A percentile compares a stretch with the other conserved stretches of the same genome.
phyloP scores from a whole-genome alignment of 2,329 filamentous ascomycete genomes.

The Cadophora sp. region DNA sequence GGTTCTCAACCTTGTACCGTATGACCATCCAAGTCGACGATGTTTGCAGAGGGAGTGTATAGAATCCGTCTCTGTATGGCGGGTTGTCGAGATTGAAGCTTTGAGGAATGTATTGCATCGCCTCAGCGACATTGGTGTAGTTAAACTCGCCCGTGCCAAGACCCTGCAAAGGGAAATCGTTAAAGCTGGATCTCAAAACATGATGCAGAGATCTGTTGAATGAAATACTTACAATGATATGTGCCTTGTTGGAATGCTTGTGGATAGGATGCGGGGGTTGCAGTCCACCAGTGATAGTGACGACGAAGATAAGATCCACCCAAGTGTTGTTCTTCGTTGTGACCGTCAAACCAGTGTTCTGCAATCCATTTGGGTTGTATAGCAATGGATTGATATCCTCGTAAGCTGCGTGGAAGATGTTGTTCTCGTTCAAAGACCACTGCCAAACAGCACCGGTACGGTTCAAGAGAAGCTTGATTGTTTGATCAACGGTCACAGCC shows the following conservation, averaged over 20 bases:
- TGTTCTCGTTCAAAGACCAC: constrained; percentile 44
- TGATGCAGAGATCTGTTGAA: not conserved
- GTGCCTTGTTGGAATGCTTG: constrained; percentile 55
- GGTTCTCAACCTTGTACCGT: constrained; percentile 54
- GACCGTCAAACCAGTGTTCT: constrained; percentile 43
- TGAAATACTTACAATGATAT: constrained; percentile 45
- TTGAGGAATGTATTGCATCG: constrained; percentile 48
- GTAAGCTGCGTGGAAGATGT: constrained; percentile 39
- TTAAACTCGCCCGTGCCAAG: constrained; percentile 48
- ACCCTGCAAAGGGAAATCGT: constrained; percentile 37
- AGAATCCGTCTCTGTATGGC: constrained; percentile 50
- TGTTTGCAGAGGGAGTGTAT: constrained; percentile 39
- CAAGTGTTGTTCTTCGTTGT: constrained; percentile 48
- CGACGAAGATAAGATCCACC: constrained; percentile 49
- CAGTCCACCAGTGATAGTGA: constrained; percentile 36
- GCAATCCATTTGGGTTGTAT: constrained; percentile 41
- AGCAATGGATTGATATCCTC: constrained; percentile 47
- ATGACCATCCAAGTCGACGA: constrained; percentile 51
- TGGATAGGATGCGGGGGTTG: constrained; percentile 52
- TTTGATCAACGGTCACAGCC: constrained; percentile 29
- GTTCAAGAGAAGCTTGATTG: constrained; percentile 40
- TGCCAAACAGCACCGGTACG: constrained; percentile 43
- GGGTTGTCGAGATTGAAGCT: constrained; percentile 54
- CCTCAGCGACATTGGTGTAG: constrained; percentile 51
- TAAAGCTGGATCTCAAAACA: not conserved